Conservation (phyloP, 2,329 filamentous ascomycete species). For the Plenodomus tracheiphilus region DNA sequence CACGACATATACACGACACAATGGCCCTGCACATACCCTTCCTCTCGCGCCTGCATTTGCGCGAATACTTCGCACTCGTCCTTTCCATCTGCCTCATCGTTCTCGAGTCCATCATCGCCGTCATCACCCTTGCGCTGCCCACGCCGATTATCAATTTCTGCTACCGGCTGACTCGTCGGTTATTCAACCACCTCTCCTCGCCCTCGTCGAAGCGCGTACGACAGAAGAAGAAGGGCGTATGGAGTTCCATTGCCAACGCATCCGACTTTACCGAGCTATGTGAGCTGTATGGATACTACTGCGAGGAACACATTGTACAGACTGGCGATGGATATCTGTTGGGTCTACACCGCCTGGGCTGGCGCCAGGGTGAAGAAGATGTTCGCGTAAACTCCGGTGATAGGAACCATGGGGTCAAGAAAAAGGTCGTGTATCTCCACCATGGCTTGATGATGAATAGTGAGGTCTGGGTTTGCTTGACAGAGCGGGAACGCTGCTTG, state of each 20-base stretch:
- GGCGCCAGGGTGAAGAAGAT: constrained; percentile 80
- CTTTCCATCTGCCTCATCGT: constrained; percentile 81
- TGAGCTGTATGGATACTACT: constrained; percentile 84
- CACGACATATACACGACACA: background rate
- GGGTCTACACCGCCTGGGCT: constrained; percentile 84
- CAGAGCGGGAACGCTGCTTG: constrained; percentile 80
- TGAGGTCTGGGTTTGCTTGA: constrained; percentile 95
- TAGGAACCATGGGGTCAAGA: constrained; percentile 60
- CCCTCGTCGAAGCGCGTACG: constrained; percentile 69
- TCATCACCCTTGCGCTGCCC: constrained; percentile 86
- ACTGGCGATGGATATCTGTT: constrained; percentile 93
- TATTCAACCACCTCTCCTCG: constrained; percentile 80
- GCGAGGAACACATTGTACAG: constrained; percentile 94
- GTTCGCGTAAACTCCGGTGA: constrained; percentile 73
- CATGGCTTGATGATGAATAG: constrained; percentile 98
- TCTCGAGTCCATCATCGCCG: constrained; percentile 79
- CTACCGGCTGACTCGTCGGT: constrained; percentile 77
- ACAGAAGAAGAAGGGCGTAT: constrained; percentile 71
- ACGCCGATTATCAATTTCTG: constrained; percentile 78
- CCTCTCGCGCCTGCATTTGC: constrained; percentile 61
- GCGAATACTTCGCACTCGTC: constrained; percentile 85
- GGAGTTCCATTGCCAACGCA: constrained; percentile 78
- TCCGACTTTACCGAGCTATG: constrained; percentile 95
- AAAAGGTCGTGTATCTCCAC: constrained; percentile 90
- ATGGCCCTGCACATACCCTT: constrained; percentile 62